Percentiles rank a stretch among this genome's conserved stretches.
Evolutionary conservation across 1,284 basidiomycete species (phyloP).

Genomic region (Ustilago cynodontis): DNA sequence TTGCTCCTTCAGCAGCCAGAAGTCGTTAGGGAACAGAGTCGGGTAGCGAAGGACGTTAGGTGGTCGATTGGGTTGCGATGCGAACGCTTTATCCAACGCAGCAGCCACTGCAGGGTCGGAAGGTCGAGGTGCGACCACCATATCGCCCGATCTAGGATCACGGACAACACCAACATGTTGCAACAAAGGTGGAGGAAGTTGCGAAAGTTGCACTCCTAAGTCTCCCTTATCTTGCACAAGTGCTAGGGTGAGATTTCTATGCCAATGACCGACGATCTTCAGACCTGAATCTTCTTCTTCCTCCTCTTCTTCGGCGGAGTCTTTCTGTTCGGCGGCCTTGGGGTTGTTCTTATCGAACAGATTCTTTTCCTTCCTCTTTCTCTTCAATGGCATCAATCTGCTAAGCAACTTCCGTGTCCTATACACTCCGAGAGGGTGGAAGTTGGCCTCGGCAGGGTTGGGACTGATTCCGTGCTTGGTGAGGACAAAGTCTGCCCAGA

Average conservation of each 20-base stretch:
- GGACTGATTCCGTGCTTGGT: conserved; percentile 78
- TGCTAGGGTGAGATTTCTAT: conserved; percentile 88
- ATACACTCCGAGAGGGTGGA: conserved; percentile 76
- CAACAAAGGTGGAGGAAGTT: conserved; percentile 77
- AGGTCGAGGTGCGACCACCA: conserved; percentile 26
- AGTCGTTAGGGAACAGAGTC: conserved; percentile 92
- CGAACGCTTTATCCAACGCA: conserved; percentile 20
- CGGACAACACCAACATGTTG: conserved; percentile 64
- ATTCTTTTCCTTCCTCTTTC: conserved; percentile 84
- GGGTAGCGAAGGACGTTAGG: conserved; percentile 72
- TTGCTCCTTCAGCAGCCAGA: conserved; percentile 75
- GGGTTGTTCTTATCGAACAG: conserved; percentile 73
- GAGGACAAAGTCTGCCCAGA: conserved; percentile 87
- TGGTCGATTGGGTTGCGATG: conserved; percentile 11
- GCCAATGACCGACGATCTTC: conserved; percentile 82
- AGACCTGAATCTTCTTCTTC: conserved; percentile 71
- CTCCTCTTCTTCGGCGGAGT: conserved; percentile 16
- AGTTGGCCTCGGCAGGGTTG: conserved; percentile 74
- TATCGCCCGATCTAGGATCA: conserved; percentile 17
- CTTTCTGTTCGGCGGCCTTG: neutral
- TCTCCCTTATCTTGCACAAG: conserved; percentile 76
- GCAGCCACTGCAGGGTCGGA: conserved; percentile 6
- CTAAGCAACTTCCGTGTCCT: conserved; percentile 86
- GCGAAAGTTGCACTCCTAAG: conserved; percentile 74
- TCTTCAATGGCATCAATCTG: conserved; percentile 80